phyloP scores from a whole-genome alignment of 2,329 filamentous ascomycete genomes.

The Sporothrix brasiliensis region DNA sequence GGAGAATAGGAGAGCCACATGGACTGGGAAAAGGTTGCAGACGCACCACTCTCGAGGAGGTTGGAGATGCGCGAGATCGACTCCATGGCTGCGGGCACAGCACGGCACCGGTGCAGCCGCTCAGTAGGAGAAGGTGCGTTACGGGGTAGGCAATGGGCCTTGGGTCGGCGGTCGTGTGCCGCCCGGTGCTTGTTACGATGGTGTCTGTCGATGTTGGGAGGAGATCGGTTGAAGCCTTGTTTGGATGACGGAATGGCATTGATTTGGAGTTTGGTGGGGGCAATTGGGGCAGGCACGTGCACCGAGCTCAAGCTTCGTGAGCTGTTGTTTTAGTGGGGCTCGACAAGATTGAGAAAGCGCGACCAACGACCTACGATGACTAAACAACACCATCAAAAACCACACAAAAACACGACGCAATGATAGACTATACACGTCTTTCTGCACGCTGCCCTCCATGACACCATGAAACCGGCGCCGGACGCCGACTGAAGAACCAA shows the following conservation, averaged over 20 bases:
- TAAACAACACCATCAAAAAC: not conserved
- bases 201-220: not conserved
- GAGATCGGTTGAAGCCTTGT: not conserved
- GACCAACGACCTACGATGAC: not conserved
- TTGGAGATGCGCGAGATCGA: conserved; percentile 92
- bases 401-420: not conserved
- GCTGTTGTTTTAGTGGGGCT: conserved; percentile 22
- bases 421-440: not conserved
- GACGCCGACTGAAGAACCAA: not conserved
- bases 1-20: not conserved
- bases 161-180: not conserved
- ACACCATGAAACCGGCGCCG: not conserved
- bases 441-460: not conserved
- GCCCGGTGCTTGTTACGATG: not conserved
- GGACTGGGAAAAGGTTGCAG: too few species aligned
- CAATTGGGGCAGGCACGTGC: conserved; percentile 15
- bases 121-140: not conserved
- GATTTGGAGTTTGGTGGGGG: conserved; percentile 25
- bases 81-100: conserved; percentile 66
- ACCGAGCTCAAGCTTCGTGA: conserved; percentile 2
- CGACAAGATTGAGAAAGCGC: not conserved
- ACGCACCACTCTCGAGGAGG: conserved; percentile 84
- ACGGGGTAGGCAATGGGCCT: not conserved
- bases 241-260: conserved; percentile 14
- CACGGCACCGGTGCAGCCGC: conserved; percentile 14